These are phyloP conservation scores for Ogataea sp. DNA, from an alignment of 805 yeast genomes.

Conservation along the genomic window DNA sequence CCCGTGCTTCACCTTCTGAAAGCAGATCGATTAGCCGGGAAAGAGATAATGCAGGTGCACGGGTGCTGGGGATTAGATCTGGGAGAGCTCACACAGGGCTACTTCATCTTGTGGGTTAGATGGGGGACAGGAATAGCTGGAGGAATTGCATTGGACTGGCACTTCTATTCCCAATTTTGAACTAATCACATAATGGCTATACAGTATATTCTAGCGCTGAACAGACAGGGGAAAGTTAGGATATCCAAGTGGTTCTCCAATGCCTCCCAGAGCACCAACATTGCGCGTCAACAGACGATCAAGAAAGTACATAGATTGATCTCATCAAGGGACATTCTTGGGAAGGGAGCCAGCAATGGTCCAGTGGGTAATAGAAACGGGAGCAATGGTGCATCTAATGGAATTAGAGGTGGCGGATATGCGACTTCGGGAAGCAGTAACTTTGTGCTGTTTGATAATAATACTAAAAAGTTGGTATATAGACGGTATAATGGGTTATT, in stretches of 20 bases:
- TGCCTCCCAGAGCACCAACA: constrained; percentile 28
- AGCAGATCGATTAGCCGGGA: not conserved
- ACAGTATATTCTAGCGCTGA: constrained; percentile 74
- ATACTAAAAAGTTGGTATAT: constrained; percentile 59
- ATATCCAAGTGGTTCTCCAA: constrained; percentile 65
- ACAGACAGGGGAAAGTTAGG: constrained; percentile 90
- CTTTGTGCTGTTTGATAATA: constrained; percentile 37
- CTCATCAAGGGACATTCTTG: constrained; percentile 59
- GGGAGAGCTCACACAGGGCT: too few relatives aligned
- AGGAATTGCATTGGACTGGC: too few relatives aligned
- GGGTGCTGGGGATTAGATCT: too few relatives aligned
- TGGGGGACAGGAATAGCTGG: too few relatives aligned
- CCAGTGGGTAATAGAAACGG: not conserved
- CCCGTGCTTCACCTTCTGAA: not conserved
- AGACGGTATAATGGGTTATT: constrained; percentile 88
- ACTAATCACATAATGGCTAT: constrained; percentile 73
- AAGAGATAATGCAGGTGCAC: too few relatives aligned
- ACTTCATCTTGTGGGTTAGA: too few relatives aligned
- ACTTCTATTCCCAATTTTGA: too few relatives aligned
- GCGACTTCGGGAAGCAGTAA: constrained; percentile 7
- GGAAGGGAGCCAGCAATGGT: not conserved
- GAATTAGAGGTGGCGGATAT: not conserved
- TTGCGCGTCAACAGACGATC: constrained; percentile 23
- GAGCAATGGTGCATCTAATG: not conserved
- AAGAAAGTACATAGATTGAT: constrained; percentile 71